phyloP scores from a whole-genome alignment of 139 green algal genomes.

The Marvania coccoides region DNA sequence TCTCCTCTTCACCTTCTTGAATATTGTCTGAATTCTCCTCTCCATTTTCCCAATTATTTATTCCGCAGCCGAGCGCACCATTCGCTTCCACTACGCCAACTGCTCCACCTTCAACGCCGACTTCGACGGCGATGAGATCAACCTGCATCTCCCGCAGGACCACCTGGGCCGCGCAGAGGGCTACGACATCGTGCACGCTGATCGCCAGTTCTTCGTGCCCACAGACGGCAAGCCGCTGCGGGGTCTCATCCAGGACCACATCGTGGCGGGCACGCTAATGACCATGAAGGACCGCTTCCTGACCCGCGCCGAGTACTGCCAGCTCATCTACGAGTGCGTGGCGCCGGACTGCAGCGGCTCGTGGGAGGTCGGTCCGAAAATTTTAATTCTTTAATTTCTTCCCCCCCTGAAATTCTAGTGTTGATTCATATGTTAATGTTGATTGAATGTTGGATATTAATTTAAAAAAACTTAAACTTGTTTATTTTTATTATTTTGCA shows the following conservation, averaged over 20 bases:
- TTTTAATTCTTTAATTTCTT: too few relatives aligned
- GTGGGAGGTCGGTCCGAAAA: too few relatives aligned
- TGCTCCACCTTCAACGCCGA: slow-evolving; percentile 95
- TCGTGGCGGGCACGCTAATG: slow-evolving; percentile 72
- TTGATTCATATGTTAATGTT: too few relatives aligned
- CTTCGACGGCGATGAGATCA: slow-evolving; percentile 99
- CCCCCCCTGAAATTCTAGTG: too few relatives aligned
- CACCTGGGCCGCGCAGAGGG: slow-evolving; percentile 81
- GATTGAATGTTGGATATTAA: too few relatives aligned
- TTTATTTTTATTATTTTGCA: too few relatives aligned
- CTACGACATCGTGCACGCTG: slow-evolving; percentile 89
- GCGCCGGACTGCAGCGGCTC: slow-evolving; percentile 14
- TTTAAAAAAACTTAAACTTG: too few relatives aligned
- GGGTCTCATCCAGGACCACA: slow-evolving; percentile 97
- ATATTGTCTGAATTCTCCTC: not conserved
- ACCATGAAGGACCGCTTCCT: slow-evolving; percentile 84
- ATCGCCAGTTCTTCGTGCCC: slow-evolving; percentile 93
- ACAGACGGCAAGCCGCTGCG: slow-evolving; percentile 90
- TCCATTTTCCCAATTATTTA: not conserved
- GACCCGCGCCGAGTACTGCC: slow-evolving; percentile 55
- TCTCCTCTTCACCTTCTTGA: not conserved
- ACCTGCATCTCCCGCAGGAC: slow-evolving; percentile 96
- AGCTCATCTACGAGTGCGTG: slow-evolving; percentile 63
- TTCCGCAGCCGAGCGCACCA: slow-evolving; percentile 70
- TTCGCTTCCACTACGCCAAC: slow-evolving; percentile 99